A percentile compares a stretch with the other conserved stretches of the same genome.
phyloP scores from a whole-genome alignment of 805 yeast species.

The Brettanomyces anomalus region DNA sequence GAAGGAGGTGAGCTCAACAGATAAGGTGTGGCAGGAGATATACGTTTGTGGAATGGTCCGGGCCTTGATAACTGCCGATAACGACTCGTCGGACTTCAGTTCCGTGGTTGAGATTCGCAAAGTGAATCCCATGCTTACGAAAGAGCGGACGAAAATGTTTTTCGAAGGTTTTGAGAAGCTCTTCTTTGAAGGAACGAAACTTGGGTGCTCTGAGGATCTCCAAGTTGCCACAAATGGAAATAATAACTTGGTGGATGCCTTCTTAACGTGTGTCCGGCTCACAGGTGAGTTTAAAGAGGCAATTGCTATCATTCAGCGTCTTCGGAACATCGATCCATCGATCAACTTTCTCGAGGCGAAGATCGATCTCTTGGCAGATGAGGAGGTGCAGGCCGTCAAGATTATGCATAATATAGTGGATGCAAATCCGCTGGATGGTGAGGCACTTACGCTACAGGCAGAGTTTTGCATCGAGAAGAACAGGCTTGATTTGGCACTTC shows the following conservation, averaged over 20 bases:
- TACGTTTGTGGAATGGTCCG: slow-evolving; percentile 68
- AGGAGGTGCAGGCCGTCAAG: slow-evolving; percentile 51
- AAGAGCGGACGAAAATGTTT: slow-evolving; percentile 42
- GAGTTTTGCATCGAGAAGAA: slow-evolving; percentile 46
- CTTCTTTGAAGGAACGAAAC: slow-evolving; percentile 53
- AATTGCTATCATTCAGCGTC: slow-evolving; percentile 44
- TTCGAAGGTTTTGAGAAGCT: slow-evolving; percentile 57
- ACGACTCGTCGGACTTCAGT: slow-evolving; percentile 59
- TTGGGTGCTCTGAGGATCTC: slow-evolving; percentile 58
- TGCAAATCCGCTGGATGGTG: slow-evolving; percentile 44
- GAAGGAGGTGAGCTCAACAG: slow-evolving; percentile 42
- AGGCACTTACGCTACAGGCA: slow-evolving; percentile 46
- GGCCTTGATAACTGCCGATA: slow-evolving; percentile 56
- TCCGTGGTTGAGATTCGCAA: slow-evolving; percentile 77
- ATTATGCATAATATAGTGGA: slow-evolving; percentile 41
- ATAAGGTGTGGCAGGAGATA: slow-evolving; percentile 50
- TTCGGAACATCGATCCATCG: slow-evolving; percentile 44
- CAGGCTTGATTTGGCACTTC: slow-evolving; percentile 47
- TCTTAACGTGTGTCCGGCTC: slow-evolving; percentile 51
- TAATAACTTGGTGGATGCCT: slow-evolving; percentile 71
- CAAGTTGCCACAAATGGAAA: slow-evolving; percentile 57
- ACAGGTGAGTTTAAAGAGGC: slow-evolving; percentile 61
- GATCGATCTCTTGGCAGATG: slow-evolving; percentile 42
- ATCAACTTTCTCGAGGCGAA: slow-evolving; percentile 50
- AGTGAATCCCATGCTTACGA: slow-evolving; percentile 60